Evolutionary conservation across 148 eudicot genomes (phyloP).

Genomic region (Chenopodium berlandieri): DNA sequence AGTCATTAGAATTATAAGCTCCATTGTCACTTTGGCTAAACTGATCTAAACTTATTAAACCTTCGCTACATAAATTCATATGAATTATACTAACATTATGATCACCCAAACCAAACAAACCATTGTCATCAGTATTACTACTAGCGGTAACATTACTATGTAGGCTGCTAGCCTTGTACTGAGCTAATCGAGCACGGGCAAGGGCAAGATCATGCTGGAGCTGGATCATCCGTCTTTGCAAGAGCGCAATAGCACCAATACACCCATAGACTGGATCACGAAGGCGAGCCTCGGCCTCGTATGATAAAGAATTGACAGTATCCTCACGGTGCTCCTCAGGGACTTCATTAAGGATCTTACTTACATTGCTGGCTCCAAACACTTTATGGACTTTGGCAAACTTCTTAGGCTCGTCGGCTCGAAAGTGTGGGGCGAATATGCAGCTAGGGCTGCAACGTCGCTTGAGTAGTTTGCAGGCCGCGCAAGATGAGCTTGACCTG

Average conservation of each 20-base stretch:
- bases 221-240: slow-evolving; percentile 54
- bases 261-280: slow-evolving; percentile 85
- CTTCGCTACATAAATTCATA: slow-evolving; percentile 7
- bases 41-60: slow-evolving; percentile 12
- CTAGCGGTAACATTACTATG: neutral
- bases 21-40: slow-evolving; percentile 26
- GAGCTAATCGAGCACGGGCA: slow-evolving; percentile 53
- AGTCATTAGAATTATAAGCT: slow-evolving; percentile 18
- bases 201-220: slow-evolving; percentile 64
- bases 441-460: slow-evolving; percentile 61
- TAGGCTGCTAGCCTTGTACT: slow-evolving; percentile 22
- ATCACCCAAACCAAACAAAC: slow-evolving; percentile 9
- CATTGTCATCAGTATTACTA: neutral
- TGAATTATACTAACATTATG: slow-evolving; percentile 7
- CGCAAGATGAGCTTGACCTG: slow-evolving; percentile 79
- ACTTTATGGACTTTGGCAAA: slow-evolving; percentile 88
- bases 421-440: slow-evolving; percentile 77
- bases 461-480: slow-evolving; percentile 83
- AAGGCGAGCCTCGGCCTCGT: slow-evolving; percentile 80
- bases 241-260: slow-evolving; percentile 63
- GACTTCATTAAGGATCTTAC: slow-evolving; percentile 68
- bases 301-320: slow-evolving; percentile 63
- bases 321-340: slow-evolving; percentile 66
- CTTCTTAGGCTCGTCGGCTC: slow-evolving; percentile 65
- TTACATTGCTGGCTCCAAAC: slow-evolving; percentile 85